Evolutionary conservation across 352 stramenopile genomes (phyloP).

Genomic region (Phytophthora multivora): DNA sequence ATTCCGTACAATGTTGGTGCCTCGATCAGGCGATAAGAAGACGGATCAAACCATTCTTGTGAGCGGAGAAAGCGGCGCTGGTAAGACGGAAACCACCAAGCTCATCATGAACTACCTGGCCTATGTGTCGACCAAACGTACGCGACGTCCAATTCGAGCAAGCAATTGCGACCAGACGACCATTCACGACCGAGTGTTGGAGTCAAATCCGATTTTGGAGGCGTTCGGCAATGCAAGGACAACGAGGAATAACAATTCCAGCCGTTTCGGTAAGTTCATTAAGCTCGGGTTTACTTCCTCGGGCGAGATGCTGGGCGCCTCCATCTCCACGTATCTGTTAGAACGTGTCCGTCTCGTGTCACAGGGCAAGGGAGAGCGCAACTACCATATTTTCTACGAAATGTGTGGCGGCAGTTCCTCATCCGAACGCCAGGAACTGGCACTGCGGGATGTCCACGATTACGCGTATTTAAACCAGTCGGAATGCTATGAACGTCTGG

Average conservation of each 20-base stretch:
- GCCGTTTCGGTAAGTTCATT: constrained; percentile 97
- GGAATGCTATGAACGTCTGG: constrained; percentile 70
- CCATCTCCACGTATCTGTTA: constrained; percentile 94
- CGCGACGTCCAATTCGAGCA: constrained; percentile 22
- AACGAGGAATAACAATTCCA: constrained; percentile 97
- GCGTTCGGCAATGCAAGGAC: constrained; percentile 96
- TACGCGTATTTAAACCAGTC: constrained; percentile 90
- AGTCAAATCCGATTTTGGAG: constrained; percentile 96
- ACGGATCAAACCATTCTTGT: constrained; percentile 95
- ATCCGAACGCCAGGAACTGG: constrained; percentile 54
- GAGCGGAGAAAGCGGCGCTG: constrained; percentile 94
- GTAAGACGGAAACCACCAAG: constrained; percentile 98
- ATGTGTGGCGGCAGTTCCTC: constrained; percentile 80
- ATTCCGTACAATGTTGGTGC: constrained; percentile 84
- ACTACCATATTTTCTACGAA: constrained; percentile 99
- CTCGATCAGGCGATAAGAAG: constrained; percentile 46
- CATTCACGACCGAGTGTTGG: constrained; percentile 90
- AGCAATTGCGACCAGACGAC: constrained; percentile 46
- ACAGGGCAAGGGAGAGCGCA: constrained; percentile 94
- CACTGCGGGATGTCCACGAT: constrained; percentile 47
- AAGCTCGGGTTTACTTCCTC: constrained; percentile 88
- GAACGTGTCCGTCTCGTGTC: constrained; percentile 95
- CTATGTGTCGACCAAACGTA: constrained; percentile 71
- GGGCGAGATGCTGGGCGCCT: constrained; percentile 81
- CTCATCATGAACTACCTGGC: constrained; percentile 97